Percentiles rank a stretch among this genome's conserved stretches.
Conservation (phyloP, 768 basidiomycete species). For the Tremella mesenterica region DNA sequence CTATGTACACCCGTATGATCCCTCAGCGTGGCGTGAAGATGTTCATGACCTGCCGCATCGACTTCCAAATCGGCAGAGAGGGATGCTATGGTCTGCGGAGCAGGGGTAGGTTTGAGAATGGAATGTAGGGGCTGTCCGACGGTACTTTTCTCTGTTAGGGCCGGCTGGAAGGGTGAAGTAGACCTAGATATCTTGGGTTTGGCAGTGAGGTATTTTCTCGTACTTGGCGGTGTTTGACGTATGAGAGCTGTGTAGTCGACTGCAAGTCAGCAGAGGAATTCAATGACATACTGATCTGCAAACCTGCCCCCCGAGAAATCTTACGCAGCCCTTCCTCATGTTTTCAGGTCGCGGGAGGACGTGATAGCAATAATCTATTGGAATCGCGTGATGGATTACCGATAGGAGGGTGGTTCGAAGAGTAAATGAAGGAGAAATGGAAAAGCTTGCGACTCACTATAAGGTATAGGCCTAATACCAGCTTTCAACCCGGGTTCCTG, state of each 20-base stretch:
- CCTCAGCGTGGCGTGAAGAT: slow-evolving; percentile 20
- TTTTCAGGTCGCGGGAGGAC: no score
- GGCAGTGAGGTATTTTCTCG: not conserved
- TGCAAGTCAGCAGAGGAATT: slow-evolving; percentile 4
- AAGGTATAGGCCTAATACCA: slow-evolving; percentile 25
- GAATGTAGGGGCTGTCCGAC: no score
- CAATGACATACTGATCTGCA: no score
- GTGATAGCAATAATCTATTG: no score
- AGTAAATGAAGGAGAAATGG: no score
- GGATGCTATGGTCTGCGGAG: slow-evolving; percentile 19
- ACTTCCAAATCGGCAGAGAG: slow-evolving; percentile 20
- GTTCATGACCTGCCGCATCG: slow-evolving; percentile 18
- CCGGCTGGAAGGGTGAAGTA: not conserved
- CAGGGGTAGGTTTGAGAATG: slow-evolving; percentile 2
- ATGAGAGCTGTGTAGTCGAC: slow-evolving; percentile 31
- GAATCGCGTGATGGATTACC: no score
- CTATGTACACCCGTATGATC: slow-evolving; percentile 16
- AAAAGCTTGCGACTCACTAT: slow-evolving; percentile 13
- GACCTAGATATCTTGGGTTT: not conserved
- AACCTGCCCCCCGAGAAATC: no score
- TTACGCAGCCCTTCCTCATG: no score
- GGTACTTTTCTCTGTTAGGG: no score
- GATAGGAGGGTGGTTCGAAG: no score
- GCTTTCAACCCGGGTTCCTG: slow-evolving; percentile 18
- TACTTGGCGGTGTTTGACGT: slow-evolving; percentile 6